Percentiles rank a stretch among this genome's conserved stretches.
phyloP scores from a whole-genome alignment of 1,139 yeast genomes.

The Geotrichum restrictum region DNA sequence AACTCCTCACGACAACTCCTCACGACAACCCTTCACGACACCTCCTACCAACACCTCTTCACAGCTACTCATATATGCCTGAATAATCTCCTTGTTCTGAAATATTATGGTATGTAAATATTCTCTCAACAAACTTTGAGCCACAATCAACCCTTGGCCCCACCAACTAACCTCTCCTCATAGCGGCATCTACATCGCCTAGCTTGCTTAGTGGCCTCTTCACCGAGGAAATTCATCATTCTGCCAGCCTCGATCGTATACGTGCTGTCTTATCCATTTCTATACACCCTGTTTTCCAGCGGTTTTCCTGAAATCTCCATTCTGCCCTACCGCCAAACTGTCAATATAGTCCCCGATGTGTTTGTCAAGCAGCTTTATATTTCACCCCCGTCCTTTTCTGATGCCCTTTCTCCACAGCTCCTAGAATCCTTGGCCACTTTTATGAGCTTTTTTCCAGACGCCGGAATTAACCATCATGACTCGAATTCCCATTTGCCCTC shows the following conservation, averaged over 20 bases:
- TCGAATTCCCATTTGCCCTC: background rate
- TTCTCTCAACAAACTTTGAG: background rate
- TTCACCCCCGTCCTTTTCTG: conserved; percentile 30
- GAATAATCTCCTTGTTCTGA: background rate
- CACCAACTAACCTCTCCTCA: background rate
- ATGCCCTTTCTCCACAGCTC: conserved; percentile 8
- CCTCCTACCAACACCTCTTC: background rate
- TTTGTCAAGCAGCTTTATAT: conserved; percentile 38
- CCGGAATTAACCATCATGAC: background rate
- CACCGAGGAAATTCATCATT: conserved; percentile 46
- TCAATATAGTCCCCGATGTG: conserved; percentile 21
- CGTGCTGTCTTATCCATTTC: conserved; percentile 50
- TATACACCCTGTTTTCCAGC: conserved; percentile 37
- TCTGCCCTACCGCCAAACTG: conserved; percentile 12
- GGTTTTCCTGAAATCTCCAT: conserved; percentile 20
- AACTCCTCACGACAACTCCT: background rate
- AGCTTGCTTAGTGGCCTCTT: conserved; percentile 13
- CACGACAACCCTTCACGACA: no score
- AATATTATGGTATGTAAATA: background rate
- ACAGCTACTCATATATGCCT: background rate
- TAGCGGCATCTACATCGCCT: conserved; percentile 20
- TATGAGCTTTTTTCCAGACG: conserved; percentile 7
- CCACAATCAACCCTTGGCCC: background rate
- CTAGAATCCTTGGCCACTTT: conserved; percentile 16
- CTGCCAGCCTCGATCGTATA: conserved; percentile 51